Conservation (phyloP, 2,329 filamentous ascomycete genomes). For the Bipolaris oryzae region DNA sequence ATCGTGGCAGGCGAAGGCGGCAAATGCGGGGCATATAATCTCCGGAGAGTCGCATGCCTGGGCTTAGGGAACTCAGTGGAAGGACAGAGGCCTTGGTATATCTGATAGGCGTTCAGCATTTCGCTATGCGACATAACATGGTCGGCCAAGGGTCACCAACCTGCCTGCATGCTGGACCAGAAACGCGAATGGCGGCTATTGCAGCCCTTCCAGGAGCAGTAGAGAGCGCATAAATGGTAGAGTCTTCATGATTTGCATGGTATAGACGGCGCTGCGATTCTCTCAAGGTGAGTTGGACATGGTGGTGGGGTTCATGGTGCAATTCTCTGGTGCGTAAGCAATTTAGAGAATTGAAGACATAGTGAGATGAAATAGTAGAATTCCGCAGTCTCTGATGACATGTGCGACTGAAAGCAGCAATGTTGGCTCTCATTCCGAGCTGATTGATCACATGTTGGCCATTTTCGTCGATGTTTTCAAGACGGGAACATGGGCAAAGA, state of each 20-base stretch:
- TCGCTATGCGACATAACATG: background rate
- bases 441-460: slow-evolving; percentile 24
- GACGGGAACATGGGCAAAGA: background rate
- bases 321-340: background rate
- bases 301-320: slow-evolving; percentile 8
- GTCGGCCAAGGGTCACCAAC: slow-evolving; percentile 48
- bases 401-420: slow-evolving; percentile 22
- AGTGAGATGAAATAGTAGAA: background rate
- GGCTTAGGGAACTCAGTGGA: slow-evolving; percentile 60
- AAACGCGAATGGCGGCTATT: slow-evolving; percentile 88
- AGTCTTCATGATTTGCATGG: slow-evolving; percentile 29
- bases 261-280: slow-evolving; percentile 15
- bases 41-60: slow-evolving; percentile 73
- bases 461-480: slow-evolving; percentile 5
- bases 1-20: slow-evolving; percentile 53
- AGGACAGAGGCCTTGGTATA: slow-evolving; percentile 70
- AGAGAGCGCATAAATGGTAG: slow-evolving; percentile 90
- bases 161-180: slow-evolving; percentile 74
- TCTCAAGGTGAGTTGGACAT: slow-evolving; percentile 23
- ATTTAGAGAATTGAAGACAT: background rate
- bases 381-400: background rate
- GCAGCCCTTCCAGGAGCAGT: slow-evolving; percentile 84
- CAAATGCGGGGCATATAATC: slow-evolving; percentile 66
- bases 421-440: slow-evolving; percentile 46
- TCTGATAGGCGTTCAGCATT: slow-evolving; percentile 48